Percentiles rank a stretch among this genome's conserved stretches.
These are phyloP conservation scores for Marchantia polymorpha DNA, from an alignment of 225 moss, liverwort and hornwort species.

Conservation along the genomic window DNA sequence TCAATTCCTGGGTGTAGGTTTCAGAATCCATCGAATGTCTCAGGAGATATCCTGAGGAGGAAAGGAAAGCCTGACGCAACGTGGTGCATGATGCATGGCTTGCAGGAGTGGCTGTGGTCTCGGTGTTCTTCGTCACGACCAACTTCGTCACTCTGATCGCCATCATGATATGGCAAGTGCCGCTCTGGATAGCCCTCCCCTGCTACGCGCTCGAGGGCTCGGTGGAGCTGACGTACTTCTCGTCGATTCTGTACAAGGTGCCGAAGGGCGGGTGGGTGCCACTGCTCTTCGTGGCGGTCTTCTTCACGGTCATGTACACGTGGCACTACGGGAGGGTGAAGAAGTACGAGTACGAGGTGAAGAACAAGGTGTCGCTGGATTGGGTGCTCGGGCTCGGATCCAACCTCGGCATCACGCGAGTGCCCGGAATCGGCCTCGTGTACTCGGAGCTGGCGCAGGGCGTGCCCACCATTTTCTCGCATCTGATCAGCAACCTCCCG, in stretches of 20 bases:
- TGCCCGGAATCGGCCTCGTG: conserved; percentile 72
- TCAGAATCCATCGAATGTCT: background rate
- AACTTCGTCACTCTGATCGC: conserved; percentile 50
- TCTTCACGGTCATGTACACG: conserved; percentile 56
- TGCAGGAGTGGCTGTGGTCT: conserved; percentile 76
- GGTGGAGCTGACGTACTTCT: conserved; percentile 59
- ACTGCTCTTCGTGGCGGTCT: conserved; percentile 51
- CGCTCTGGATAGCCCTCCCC: conserved; percentile 29
- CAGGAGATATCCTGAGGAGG: no score
- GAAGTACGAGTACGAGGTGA: conserved; percentile 61
- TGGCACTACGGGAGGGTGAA: conserved; percentile 75
- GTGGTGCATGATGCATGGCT: background rate
- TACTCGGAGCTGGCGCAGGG: conserved; percentile 81
- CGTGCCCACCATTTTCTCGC: conserved; percentile 64
- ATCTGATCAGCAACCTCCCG: conserved; percentile 68
- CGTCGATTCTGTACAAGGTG: conserved; percentile 65
- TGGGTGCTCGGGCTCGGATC: conserved; percentile 69
- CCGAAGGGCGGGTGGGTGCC: conserved; percentile 84
- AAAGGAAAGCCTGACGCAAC: no score
- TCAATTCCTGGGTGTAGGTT: background rate
- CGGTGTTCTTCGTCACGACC: conserved; percentile 71
- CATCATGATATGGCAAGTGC: conserved; percentile 71
- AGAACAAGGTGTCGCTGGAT: conserved; percentile 66
- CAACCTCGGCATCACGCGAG: conserved; percentile 52
- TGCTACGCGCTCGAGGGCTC: conserved; percentile 45